Evolutionary conservation across 2,329 filamentous ascomycete genomes (phyloP), one percentile per base, ranked within the genome.

Genomic region (Hymenoscyphus fraxineus): DNA sequence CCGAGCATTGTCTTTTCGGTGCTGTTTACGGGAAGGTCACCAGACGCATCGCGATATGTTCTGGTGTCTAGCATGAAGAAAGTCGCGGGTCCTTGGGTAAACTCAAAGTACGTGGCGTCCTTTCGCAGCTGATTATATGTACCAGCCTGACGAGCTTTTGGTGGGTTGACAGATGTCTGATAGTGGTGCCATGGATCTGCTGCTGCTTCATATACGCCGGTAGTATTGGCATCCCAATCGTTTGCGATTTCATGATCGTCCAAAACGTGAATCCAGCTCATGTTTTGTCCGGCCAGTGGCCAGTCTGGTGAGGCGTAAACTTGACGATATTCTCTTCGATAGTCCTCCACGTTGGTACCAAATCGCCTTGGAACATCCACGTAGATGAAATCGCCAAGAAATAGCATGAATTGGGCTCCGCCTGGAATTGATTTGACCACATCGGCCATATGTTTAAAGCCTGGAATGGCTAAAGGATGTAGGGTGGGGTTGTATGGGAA

Each of bases 201-300:
- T 19, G 72, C 71, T 63, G 71, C 67, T 27, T 65, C 51, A 41
- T 92, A 97, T 0, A 96, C 85, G 6, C 91, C 91, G 0, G 91
- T 93, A 15, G 85, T 89, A 74, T 94, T 95, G 19, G 84, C 82
- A 65, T 89, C 87, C 93, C 93, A 98, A 78, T 98, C 95, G 71
- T 99, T 98, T 5, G 85, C 85, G 67, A 99, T 97, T 75, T 99
- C 95, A 73, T 99, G 95, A 75, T 99, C 95, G 74, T 99, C 95
- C 15, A 97, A 85, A 1, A 96, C 93, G 73, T 99, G 95, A 56
- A 98, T 92, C 95, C 95, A 99, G 71, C 93, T 96, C n/a, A 98
- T 80, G 63, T 92, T 88, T 70, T 89, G 83, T 0, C 87, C 87
- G 12, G 91, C 87, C 0, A 86, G 80, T 0, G 85, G 81, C 95